phyloP scores from a whole-genome alignment of 768 basidiomycete genomes.

The Lactifluus pinguis region DNA sequence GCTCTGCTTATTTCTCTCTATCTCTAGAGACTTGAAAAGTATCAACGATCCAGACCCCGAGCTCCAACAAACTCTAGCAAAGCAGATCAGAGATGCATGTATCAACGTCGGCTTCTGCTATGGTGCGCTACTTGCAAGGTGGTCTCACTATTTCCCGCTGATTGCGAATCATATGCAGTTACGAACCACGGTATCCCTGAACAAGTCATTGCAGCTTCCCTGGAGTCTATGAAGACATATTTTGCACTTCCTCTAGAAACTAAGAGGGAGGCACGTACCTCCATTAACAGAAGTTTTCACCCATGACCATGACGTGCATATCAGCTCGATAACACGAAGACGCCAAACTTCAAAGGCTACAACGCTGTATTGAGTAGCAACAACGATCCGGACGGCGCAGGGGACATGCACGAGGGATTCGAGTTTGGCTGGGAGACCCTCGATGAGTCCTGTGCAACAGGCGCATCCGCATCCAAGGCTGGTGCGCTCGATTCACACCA shows the following conservation, averaged over 20 bases:
- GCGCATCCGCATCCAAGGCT: too few species aligned
- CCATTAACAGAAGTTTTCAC: background rate
- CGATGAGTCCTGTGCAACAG: constrained; percentile 7
- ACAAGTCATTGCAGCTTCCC: constrained; percentile 34
- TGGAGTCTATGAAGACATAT: constrained; percentile 48
- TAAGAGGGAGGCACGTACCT: constrained; percentile 52
- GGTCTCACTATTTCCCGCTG: background rate
- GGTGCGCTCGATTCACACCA: constrained; percentile 22
- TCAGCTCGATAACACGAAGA: constrained; percentile 61
- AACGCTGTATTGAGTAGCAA: constrained; percentile 62
- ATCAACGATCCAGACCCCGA: constrained; percentile 31
- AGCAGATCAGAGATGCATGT: constrained; percentile 62
- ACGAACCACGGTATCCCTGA: constrained; percentile 68
- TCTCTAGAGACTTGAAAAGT: constrained; percentile 31
- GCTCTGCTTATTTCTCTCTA: background rate
- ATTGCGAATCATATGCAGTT: constrained; percentile 35
- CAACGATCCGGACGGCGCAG: constrained; percentile 64
- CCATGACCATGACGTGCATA: background rate
- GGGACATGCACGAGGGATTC: constrained; percentile 88
- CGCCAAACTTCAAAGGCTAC: constrained; percentile 70
- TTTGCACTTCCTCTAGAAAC: constrained; percentile 53
- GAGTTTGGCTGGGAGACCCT: constrained; percentile 69
- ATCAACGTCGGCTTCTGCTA: constrained; percentile 84
- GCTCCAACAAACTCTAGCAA: constrained; percentile 39
- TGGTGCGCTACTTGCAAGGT: constrained; percentile 32